These are phyloP conservation scores for Kodamaea plutei DNA, from an alignment of 1,139 yeast genomes.

Conservation along the genomic window DNA sequence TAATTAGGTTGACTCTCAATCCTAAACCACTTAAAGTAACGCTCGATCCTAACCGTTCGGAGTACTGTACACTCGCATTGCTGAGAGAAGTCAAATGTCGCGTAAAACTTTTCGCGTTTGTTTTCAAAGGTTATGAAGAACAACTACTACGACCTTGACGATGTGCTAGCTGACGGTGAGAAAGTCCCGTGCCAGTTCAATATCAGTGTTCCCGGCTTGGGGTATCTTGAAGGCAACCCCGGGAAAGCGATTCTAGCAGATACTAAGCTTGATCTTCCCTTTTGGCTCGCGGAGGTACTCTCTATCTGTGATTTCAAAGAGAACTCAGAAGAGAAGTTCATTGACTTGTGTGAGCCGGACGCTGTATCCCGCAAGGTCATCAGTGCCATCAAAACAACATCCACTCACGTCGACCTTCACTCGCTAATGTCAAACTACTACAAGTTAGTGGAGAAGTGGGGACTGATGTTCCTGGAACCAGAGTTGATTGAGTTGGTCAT, in stretches of 20 bases:
- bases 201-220: conserved; percentile 76
- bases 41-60: too few relatives aligned
- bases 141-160: conserved; percentile 78
- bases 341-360: conserved; percentile 67
- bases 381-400: conserved; percentile 78
- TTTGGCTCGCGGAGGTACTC: conserved; percentile 83
- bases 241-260: conserved; percentile 60
- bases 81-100: too few relatives aligned
- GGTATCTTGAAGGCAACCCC: conserved; percentile 81
- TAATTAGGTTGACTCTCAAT: too few relatives aligned
- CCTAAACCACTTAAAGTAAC: too few relatives aligned
- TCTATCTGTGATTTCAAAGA: conserved; percentile 50
- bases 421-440: conserved; percentile 65
- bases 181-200: conserved; percentile 78
- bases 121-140: too few relatives aligned
- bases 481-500: conserved; percentile 53
- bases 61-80: too few relatives aligned
- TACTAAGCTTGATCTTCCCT: conserved; percentile 73
- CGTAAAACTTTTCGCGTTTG: too few relatives aligned
- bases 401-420: conserved; percentile 65
- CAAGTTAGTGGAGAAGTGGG: conserved; percentile 70
- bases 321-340: conserved; percentile 50
- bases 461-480: conserved; percentile 60
- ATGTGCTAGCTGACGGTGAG: conserved; percentile 70
- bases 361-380: conserved; percentile 59